These are phyloP conservation scores for Zhuliangozyma blackwelliae DNA, from an alignment of 1,139 yeast genomes.

Conservation along the genomic window DNA sequence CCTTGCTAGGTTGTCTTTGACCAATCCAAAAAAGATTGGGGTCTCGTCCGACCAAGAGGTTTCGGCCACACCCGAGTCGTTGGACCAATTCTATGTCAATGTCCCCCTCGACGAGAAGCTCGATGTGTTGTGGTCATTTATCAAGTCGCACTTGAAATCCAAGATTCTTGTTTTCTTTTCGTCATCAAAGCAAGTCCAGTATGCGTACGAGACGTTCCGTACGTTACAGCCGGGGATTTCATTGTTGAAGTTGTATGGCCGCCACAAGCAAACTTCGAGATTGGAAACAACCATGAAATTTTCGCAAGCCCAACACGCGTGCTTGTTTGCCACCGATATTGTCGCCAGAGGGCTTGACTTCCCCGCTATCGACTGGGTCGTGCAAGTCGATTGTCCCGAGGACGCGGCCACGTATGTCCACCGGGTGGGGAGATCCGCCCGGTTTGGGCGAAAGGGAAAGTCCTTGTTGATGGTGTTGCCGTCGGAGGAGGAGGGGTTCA, in stretches of 20 bases:
- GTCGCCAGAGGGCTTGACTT: conserved; percentile 97
- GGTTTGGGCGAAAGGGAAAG: conserved; percentile 87
- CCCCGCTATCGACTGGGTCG: conserved; percentile 97
- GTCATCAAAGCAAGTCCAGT: conserved; percentile 93
- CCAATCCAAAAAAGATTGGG: conserved; percentile 76
- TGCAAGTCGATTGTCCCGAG: conserved; percentile 95
- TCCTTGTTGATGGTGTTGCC: conserved; percentile 82
- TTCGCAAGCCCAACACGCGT: conserved; percentile 79
- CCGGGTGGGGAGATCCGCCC: conserved; percentile 93
- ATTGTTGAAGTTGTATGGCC: conserved; percentile 85
- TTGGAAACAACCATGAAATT: conserved; percentile 85
- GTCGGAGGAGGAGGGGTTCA: conserved; percentile 74
- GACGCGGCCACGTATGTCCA: conserved; percentile 94
- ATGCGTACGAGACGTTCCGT: conserved; percentile 84
- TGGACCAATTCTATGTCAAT: conserved; percentile 77
- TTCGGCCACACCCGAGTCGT: conserved; percentile 73
- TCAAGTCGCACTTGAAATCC: conserved; percentile 79
- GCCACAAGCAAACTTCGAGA: conserved; percentile 92
- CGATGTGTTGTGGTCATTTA: conserved; percentile 82
- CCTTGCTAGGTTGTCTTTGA: conserved; percentile 80
- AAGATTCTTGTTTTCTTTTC: conserved; percentile 88
- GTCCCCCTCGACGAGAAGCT: conserved; percentile 76
- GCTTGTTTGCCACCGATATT: conserved; percentile 92
- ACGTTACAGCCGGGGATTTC: conserved; percentile 96
- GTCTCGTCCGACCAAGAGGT: conserved; percentile 46